Conservation (phyloP, 768 basidiomycete species). For the Boletus edulis region DNA sequence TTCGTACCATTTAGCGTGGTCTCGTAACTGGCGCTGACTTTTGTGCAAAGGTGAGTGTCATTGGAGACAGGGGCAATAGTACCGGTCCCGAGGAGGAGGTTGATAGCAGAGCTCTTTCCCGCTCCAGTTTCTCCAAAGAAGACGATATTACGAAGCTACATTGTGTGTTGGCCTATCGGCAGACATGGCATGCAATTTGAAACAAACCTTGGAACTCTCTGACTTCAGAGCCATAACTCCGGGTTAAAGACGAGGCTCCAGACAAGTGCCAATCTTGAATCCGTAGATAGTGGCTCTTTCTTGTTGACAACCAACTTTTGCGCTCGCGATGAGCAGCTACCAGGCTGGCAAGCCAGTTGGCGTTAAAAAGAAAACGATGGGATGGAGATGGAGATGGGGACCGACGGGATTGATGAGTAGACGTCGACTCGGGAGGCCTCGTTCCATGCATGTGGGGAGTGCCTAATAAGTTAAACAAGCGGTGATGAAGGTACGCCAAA, state of each 20-base stretch:
- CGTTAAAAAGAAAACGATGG: neutral
- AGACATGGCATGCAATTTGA: neutral
- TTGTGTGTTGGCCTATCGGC: neutral
- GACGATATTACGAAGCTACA: constrained; percentile 10
- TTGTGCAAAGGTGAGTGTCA: constrained; percentile 19
- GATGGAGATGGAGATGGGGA: neutral
- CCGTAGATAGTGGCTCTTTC: neutral
- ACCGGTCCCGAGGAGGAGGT: constrained; percentile 17
- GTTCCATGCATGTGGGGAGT: neutral
- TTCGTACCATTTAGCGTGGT: neutral
- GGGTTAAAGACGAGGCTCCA: neutral
- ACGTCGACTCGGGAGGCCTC: neutral
- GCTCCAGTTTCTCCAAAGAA: constrained; percentile 24
- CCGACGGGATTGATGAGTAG: neutral
- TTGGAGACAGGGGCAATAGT: constrained; percentile 6
- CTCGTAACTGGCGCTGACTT: neutral
- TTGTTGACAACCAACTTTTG: neutral
- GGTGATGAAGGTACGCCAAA: neutral
- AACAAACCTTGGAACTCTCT: constrained; percentile 10
- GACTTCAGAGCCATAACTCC: neutral
- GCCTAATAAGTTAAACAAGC: constrained; percentile 1
- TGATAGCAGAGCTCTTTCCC: constrained; percentile 30
- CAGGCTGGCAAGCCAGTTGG: neutral
- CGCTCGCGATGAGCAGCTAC: neutral
- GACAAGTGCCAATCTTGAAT: neutral